These are phyloP conservation scores for Solanum hybrid DNA, from an alignment of 305 asterid species.

Conservation along the genomic window DNA sequence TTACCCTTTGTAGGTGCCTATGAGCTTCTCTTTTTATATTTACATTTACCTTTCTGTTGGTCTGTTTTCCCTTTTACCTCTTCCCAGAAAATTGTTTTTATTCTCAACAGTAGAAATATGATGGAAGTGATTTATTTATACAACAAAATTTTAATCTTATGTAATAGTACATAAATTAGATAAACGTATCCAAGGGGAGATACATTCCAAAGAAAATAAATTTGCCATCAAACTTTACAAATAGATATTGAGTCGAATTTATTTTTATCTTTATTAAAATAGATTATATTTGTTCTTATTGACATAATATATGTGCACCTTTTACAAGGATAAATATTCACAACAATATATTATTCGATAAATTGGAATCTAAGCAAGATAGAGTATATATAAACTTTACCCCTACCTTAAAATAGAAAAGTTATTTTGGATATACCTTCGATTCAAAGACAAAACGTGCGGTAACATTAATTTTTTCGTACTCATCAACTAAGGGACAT, in stretches of 20 bases:
- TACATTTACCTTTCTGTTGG: neutral
- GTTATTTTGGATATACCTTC: too few relatives aligned
- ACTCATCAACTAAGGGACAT: neutral
- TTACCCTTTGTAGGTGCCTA: neutral
- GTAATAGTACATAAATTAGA: neutral
- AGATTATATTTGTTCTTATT: neutral
- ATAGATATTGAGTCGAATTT: neutral
- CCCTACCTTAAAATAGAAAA: neutral
- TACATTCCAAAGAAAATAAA: neutral
- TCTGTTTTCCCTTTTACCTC: conserved; percentile 5
- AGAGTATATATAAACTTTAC: too few relatives aligned
- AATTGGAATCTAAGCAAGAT: too few relatives aligned
- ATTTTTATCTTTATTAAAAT: neutral
- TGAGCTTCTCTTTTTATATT: neutral
- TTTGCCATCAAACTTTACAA: neutral
- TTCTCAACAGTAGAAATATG: neutral
- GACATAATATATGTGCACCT: neutral
- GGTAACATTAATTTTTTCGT: neutral
- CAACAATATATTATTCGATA: too few relatives aligned
- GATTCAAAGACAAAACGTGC: too few relatives aligned
- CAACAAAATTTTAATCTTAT: neutral
- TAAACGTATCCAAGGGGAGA: neutral
- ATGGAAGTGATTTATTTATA: neutral
- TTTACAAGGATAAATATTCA: neutral
- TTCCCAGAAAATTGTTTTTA: neutral